Evolutionary conservation across 2,329 filamentous ascomycete species (phyloP).

Genomic region (Tolypocladium guangdongense): DNA sequence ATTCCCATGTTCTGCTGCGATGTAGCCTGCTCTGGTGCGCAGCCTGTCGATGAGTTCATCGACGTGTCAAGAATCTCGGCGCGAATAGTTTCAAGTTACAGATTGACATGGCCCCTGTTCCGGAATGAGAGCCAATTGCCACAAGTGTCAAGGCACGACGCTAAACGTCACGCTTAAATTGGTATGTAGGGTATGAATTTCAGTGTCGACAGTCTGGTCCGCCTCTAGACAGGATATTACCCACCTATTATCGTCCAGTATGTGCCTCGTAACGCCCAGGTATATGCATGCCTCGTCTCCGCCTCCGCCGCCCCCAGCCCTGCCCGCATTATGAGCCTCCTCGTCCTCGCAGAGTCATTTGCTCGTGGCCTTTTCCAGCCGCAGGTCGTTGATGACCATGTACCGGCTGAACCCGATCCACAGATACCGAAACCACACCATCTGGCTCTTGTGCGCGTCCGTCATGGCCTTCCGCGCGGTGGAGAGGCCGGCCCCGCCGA

Average conservation of each 20-base stretch:
- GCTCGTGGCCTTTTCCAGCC: slow-evolving; percentile 31
- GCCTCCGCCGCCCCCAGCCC: no score
- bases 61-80: no score
- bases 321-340: not conserved
- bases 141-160: no score
- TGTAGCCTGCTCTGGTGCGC: no score
- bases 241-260: not conserved
- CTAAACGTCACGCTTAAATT: no score
- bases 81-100: no score
- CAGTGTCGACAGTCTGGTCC: not conserved
- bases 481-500: slow-evolving; percentile 39
- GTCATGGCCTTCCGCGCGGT: slow-evolving; percentile 80
- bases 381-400: slow-evolving; percentile 90
- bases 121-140: no score
- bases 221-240: not conserved
- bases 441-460: slow-evolving; percentile 82
- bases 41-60: no score
- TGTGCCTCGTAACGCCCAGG: not conserved
- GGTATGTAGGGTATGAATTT: not conserved
- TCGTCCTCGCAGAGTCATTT: slow-evolving; percentile 1
- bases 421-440: slow-evolving; percentile 96
- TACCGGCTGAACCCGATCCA: slow-evolving; percentile 89
- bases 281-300: not conserved
- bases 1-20: no score
- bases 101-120: no score